Base-by-base conservation (phyloP, 257 asterid genomes). In the Solanum appendiculatum region DNA sequence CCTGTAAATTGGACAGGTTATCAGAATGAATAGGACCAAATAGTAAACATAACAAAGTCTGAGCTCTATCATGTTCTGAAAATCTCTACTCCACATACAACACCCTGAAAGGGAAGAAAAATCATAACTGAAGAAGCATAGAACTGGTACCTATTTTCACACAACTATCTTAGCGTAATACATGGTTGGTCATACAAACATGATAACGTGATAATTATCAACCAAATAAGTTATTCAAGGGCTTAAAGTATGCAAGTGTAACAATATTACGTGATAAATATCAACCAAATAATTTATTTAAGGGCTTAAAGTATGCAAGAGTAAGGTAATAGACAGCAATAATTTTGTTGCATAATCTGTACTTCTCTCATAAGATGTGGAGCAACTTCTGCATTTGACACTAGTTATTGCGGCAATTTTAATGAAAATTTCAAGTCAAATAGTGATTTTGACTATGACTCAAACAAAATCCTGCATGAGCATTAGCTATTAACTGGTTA, bases 1-100 rank as follows among this genome's bases (percentile, higher is more conserved):
- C 99, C 99, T 96, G 86, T 60, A 64, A 25, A 46, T 66, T 74
- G 58, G 86, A 68, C 56, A 34, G 37, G 15, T 48, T 2, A 23
- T 72, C 29, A 83, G 11, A 39, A 70, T 25, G 60, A 36, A 60
- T 13, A 6, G 39, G 31, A 16, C 74, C 7, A 7, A 75, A 63
- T 25, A 68, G 20, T 60, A 48, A 66, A 31, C 66, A 40, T 42
- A 20, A 34, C 33, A 20, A 16, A 18, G 5, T 37, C 83, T 36
- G 81, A 73, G 82, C 33, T 37, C 51, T 73, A 37, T 73, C 54
- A 73, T 73, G 82, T 73, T 73, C 54, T 73, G 51, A 37, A 72
- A 73, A 73, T 37, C 33, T 5, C 15, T 21, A 23, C 51, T 37
- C 54, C 82, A 73, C 82, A 37, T 73, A 73, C 37, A 11, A 37